Evolutionary conservation across 345 rosid genomes (phyloP).

Genomic region (Cardamine chenopodiifolia): DNA sequence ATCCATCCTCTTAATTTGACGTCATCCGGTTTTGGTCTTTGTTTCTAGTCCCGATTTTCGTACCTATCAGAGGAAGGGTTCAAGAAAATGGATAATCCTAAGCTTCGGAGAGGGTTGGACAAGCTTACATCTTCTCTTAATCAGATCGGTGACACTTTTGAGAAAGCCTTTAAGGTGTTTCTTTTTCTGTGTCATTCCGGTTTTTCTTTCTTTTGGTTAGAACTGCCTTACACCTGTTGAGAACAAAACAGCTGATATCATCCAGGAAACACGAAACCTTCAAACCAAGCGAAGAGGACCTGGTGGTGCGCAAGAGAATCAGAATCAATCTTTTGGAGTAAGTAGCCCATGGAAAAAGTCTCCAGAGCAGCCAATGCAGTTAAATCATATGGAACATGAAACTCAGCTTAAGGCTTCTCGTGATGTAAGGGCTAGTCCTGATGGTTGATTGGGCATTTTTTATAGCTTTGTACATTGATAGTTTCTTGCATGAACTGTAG

Average conservation of each 20-base stretch:
- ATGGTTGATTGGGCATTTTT: neutral
- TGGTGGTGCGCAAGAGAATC: constrained; percentile 40
- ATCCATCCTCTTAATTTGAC: neutral
- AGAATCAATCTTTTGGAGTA: constrained; percentile 34
- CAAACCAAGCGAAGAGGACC: constrained; percentile 69
- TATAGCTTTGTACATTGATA: neutral
- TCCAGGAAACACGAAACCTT: constrained; percentile 71
- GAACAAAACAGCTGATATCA: constrained; percentile 74
- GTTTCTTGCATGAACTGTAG: constrained; percentile 48
- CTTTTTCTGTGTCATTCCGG: neutral
- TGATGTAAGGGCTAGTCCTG: constrained; percentile 68
- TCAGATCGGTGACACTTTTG: constrained; percentile 80
- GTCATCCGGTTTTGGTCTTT: constrained; percentile 17
- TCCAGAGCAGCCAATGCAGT: constrained; percentile 39
- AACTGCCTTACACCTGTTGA: constrained; percentile 44
- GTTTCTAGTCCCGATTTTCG: constrained; percentile 43
- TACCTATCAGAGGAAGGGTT: constrained; percentile 47
- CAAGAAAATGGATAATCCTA: constrained; percentile 66
- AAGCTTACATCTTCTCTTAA: constrained; percentile 71
- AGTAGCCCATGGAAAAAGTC: constrained; percentile 54
- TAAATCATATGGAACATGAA: constrained; percentile 58
- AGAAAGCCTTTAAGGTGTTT: constrained; percentile 78
- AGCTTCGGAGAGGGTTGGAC: constrained; percentile 64
- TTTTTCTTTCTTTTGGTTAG: neutral
- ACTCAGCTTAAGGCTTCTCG: constrained; percentile 98